Evolutionary conservation across 768 basidiomycete species (phyloP).

Genomic region (Tylopilus felleus): DNA sequence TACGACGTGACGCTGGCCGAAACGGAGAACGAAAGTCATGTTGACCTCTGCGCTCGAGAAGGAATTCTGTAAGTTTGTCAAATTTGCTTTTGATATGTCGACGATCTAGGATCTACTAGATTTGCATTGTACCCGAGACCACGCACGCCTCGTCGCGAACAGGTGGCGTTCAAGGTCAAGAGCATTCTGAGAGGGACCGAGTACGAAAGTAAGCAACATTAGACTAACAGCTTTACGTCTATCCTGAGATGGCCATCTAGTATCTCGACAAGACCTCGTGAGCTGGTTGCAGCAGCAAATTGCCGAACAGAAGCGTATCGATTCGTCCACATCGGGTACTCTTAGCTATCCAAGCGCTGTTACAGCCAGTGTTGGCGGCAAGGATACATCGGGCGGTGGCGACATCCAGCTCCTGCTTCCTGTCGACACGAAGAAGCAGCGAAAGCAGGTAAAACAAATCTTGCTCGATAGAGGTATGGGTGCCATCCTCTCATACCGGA

Average conservation of each 20-base stretch:
- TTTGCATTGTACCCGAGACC: constrained; percentile 54
- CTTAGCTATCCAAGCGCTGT: constrained; percentile 40
- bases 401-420: constrained; percentile 68
- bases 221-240: neutral
- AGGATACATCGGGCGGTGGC: constrained; percentile 34
- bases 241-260: constrained; percentile 35
- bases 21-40: constrained; percentile 58
- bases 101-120: constrained; percentile 44
- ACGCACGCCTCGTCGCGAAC: constrained; percentile 53
- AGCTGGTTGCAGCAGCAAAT: constrained; percentile 75
- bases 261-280: constrained; percentile 66
- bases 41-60: constrained; percentile 71
- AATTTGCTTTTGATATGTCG: neutral
- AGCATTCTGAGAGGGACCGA: constrained; percentile 78
- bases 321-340: constrained; percentile 61
- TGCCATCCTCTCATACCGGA: neutral
- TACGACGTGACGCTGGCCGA: constrained; percentile 72
- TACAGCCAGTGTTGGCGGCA: constrained; percentile 31
- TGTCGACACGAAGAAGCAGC: constrained; percentile 67
- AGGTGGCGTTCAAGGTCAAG: constrained; percentile 76
- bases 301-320: constrained; percentile 73
- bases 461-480: constrained; percentile 61
- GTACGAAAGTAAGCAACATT: constrained; percentile 52
- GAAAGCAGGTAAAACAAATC: constrained; percentile 67
- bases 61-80: constrained; percentile 67